These are phyloP conservation scores for Heracleum sosnowskyi DNA, from an alignment of 129 eudicot species.

Conservation along the genomic window DNA sequence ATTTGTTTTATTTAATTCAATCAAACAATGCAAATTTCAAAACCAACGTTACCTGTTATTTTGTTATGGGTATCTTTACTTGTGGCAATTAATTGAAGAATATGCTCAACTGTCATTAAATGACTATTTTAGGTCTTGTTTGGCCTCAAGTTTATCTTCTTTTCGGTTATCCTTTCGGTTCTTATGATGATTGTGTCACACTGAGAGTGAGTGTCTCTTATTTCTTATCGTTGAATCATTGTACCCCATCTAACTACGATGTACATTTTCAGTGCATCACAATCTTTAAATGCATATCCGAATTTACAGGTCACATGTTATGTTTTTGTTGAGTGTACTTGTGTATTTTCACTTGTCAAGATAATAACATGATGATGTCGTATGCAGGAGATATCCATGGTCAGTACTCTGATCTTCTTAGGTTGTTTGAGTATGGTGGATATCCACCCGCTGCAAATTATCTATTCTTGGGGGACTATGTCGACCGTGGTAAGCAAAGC, in stretches of 20 bases:
- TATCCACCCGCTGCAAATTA: constrained; percentile 18
- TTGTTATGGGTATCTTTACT: not conserved
- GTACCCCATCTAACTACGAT: not conserved
- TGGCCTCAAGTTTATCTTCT: not conserved
- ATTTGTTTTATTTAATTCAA: not conserved
- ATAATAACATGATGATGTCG: not conserved
- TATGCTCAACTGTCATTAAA: not conserved
- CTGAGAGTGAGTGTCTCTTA: not conserved
- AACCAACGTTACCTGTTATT: not conserved
- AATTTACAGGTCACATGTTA: not conserved
- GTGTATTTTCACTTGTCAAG: not conserved
- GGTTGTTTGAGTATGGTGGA: constrained; percentile 22
- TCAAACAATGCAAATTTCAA: not conserved
- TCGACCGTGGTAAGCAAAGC: constrained; percentile 26
- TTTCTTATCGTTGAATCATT: not conserved
- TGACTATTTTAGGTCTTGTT: not conserved
- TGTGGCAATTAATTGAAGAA: not conserved
- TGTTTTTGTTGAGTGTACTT: not conserved
- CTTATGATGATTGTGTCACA: not conserved
- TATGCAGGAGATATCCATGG: constrained; percentile 24
- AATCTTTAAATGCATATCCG: not conserved
- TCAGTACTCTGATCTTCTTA: constrained; percentile 22
- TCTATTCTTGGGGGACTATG: constrained; percentile 25
- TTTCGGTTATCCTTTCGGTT: not conserved
- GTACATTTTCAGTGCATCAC: not conserved